phyloP scores from a whole-genome alignment of 345 rosid genomes.

The Microthlaspi erraticum region DNA sequence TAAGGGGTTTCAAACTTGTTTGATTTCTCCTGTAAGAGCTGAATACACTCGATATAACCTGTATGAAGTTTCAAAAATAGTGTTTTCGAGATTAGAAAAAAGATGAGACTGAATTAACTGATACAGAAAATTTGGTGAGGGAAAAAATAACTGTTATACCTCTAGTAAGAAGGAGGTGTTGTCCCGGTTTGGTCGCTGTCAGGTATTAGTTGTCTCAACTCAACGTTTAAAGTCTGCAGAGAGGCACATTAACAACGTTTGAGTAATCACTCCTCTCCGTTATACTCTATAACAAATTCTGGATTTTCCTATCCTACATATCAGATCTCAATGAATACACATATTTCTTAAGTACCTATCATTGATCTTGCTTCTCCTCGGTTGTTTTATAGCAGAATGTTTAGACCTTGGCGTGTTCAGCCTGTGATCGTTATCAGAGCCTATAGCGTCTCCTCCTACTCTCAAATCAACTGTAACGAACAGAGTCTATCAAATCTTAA shows the following conservation, averaged over 20 bases:
- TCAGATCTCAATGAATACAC: not conserved
- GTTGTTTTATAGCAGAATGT: slow-evolving; percentile 98
- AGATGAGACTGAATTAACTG: not conserved
- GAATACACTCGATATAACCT: slow-evolving; percentile 97
- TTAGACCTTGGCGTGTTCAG: slow-evolving; percentile 90
- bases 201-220: slow-evolving; percentile 86
- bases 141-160: slow-evolving; percentile 51
- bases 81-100: not conserved
- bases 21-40: slow-evolving; percentile 83
- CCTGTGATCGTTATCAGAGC: slow-evolving; percentile 67
- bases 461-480: slow-evolving; percentile 59
- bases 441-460: slow-evolving; percentile 68
- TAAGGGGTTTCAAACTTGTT: slow-evolving; percentile 70
- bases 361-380: slow-evolving; percentile 95
- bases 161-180: slow-evolving; percentile 94
- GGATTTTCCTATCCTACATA: slow-evolving; percentile 18
- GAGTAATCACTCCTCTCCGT: not conserved
- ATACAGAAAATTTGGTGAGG: not conserved
- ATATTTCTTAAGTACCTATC: slow-evolving; percentile 61
- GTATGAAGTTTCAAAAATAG: slow-evolving; percentile 22
- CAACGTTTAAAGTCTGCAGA: slow-evolving; percentile 84
- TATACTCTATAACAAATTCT: not conserved
- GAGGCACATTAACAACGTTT: slow-evolving; percentile 9
- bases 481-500: slow-evolving; percentile 18
- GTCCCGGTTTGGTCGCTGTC: slow-evolving; percentile 92